phyloP scores from a whole-genome alignment of 164 flowering plant species.

The Piper longum region DNA sequence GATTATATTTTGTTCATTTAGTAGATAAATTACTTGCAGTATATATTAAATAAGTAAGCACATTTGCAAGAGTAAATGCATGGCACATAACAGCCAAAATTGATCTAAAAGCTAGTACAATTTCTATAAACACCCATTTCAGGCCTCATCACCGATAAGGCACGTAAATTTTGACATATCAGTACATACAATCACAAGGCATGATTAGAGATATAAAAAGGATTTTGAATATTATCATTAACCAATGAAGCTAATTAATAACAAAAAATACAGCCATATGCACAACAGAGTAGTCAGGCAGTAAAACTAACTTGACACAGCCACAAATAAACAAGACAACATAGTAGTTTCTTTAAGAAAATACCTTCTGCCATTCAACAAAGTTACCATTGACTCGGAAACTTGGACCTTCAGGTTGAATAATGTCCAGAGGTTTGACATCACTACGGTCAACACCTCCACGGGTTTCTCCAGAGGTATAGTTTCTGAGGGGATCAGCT shows the following conservation, averaged over 20 bases:
- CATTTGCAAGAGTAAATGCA: background rate
- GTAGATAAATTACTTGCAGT: background rate
- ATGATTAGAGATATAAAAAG: too few species aligned
- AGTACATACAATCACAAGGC: background rate
- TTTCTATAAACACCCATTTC: too few species aligned
- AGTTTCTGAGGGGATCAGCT: slow-evolving; percentile 86
- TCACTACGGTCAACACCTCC: slow-evolving; percentile 93
- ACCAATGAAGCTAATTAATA: background rate
- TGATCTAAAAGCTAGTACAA: background rate
- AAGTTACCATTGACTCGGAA: slow-evolving; percentile 68
- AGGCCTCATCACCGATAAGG: too few species aligned
- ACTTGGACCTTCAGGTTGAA: slow-evolving; percentile 96
- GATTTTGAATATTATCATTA: background rate
- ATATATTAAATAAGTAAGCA: too few species aligned
- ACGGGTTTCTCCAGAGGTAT: slow-evolving; percentile 72
- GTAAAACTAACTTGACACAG: too few species aligned
- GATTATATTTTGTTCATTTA: too few species aligned
- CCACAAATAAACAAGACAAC: too few species aligned
- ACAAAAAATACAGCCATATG: background rate
- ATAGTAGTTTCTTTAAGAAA: background rate
- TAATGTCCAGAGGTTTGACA: slow-evolving; percentile 69
- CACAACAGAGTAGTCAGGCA: background rate
- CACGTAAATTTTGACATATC: background rate
- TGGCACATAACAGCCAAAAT: background rate
- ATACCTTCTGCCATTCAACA: slow-evolving; percentile 90